phyloP scores from a whole-genome alignment of 495 filamentous ascomycete genomes.

The Penicillium herquei region DNA sequence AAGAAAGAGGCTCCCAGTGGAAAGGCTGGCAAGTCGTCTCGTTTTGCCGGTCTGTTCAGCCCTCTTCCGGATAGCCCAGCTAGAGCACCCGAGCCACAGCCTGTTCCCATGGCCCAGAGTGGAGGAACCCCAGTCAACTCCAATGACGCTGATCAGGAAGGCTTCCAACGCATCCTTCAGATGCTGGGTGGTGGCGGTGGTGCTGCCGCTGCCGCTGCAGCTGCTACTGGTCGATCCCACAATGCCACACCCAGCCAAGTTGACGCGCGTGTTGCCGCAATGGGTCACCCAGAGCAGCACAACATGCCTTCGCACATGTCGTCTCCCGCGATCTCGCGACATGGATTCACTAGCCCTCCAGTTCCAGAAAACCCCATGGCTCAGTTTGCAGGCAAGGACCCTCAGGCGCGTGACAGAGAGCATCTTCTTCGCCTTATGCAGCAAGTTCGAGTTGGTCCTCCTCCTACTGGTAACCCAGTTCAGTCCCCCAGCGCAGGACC shows the following conservation, averaged over 20 bases:
- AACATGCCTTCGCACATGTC: conserved; percentile 31
- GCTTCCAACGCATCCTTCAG: conserved; percentile 82
- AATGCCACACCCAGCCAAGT: conserved; percentile 43
- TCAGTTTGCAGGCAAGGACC: conserved; percentile 28
- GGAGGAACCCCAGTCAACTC: conserved; percentile 38
- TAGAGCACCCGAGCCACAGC: conserved; percentile 50
- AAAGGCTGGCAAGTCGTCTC: conserved; percentile 60
- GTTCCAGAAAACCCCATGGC: conserved; percentile 30
- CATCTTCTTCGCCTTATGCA: conserved; percentile 55
- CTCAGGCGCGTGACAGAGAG: conserved; percentile 45
- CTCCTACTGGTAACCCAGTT: conserved; percentile 27
- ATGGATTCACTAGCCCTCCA: conserved; percentile 30
- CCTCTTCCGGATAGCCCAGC: conserved; percentile 57
- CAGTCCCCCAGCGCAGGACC: conserved; percentile 34
- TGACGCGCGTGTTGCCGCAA: conserved; percentile 24
- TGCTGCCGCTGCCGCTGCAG: conserved; percentile 11
- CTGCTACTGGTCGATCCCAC: conserved; percentile 25
- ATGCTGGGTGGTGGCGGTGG: conserved; percentile 64
- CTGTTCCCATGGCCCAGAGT: conserved; percentile 19
- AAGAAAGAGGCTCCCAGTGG: conserved; percentile 25
- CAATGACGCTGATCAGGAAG: conserved; percentile 76
- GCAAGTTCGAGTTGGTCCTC: conserved; percentile 40
- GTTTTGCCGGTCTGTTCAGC: conserved; percentile 82
- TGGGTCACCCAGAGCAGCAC: conserved; percentile 33
- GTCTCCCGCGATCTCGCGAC: conserved; percentile 34